Conservation (phyloP, 139 green algal genomes). For the Micractinium sp. region DNA sequence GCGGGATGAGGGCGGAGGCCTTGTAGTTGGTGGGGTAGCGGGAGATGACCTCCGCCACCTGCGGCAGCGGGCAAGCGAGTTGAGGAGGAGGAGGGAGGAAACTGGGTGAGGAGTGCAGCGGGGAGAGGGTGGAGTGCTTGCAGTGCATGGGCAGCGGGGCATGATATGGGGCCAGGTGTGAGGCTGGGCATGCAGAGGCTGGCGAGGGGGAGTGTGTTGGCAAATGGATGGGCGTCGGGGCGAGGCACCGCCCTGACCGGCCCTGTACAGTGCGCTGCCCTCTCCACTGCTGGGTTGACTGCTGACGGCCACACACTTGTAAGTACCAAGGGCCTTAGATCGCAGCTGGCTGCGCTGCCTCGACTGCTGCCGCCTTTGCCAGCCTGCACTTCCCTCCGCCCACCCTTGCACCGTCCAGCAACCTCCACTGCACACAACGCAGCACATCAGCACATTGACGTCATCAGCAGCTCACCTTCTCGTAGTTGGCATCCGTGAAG, state of each 20-base stretch:
- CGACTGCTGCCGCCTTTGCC: too few relatives aligned
- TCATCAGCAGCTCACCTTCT: slow-evolving; percentile 46
- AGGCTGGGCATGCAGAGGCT: too few relatives aligned
- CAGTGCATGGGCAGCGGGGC: slow-evolving; percentile 93
- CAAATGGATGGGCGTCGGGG: background rate
- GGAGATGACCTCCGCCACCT: slow-evolving; percentile 79
- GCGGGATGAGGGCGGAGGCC: slow-evolving; percentile 89
- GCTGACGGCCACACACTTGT: too few relatives aligned
- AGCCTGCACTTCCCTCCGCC: background rate
- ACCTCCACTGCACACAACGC: background rate
- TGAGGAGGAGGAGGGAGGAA: background rate
- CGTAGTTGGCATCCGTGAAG: slow-evolving; percentile 83
- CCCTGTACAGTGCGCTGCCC: too few relatives aligned
- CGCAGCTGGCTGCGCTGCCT: too few relatives aligned
- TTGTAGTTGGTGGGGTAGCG: slow-evolving; percentile 98
- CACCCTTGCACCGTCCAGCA: background rate
- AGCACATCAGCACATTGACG: background rate
- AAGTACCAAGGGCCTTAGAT: too few relatives aligned
- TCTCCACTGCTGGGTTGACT: too few relatives aligned
- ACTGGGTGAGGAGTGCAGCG: slow-evolving; percentile 58
- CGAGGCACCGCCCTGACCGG: background rate
- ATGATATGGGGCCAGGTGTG: slow-evolving; percentile 68
- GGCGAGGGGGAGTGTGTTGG: too few relatives aligned
- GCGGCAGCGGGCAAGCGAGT: background rate
- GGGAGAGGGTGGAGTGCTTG: slow-evolving; percentile 92